Percentiles rank a stretch among this genome's conserved stretches.
Evolutionary conservation across 805 yeast genomes (phyloP).

Genomic region (Candida insectalens): DNA sequence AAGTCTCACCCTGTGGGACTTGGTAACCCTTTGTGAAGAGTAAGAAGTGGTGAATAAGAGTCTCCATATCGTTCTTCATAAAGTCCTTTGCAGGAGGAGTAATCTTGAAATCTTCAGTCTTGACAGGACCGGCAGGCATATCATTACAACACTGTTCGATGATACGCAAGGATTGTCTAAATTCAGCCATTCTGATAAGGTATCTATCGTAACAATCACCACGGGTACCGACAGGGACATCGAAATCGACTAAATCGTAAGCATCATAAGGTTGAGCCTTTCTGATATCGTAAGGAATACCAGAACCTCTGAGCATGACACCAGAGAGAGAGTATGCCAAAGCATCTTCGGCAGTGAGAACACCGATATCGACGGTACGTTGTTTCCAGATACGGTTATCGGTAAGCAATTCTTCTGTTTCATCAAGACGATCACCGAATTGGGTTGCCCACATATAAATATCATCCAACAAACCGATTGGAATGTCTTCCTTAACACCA

Average conservation of each 20-base stretch:
- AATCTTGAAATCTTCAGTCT: conserved; percentile 83
- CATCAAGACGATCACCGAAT: conserved; percentile 88
- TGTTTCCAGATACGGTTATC: conserved; percentile 91
- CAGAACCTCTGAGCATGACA: conserved; percentile 87
- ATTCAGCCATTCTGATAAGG: conserved; percentile 82
- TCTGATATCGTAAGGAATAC: conserved; percentile 79
- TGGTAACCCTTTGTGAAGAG: conserved; percentile 81
- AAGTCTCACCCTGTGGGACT: conserved; percentile 87
- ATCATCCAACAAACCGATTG: conserved; percentile 79
- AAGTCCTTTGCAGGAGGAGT: conserved; percentile 70
- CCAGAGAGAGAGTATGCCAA: conserved; percentile 73
- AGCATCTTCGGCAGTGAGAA: conserved; percentile 79
- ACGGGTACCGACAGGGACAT: conserved; percentile 74
- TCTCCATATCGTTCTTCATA: conserved; percentile 92
- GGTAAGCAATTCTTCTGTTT: conserved; percentile 79
- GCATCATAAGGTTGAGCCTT: conserved; percentile 87
- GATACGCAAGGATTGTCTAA: conserved; percentile 82
- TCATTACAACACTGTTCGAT: conserved; percentile 84
- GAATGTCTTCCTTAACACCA: conserved; percentile 83
- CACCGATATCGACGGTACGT: conserved; percentile 74
- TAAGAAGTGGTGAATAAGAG: conserved; percentile 81
- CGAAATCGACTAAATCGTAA: conserved; percentile 77
- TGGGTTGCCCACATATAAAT: conserved; percentile 95
- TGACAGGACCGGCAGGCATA: conserved; percentile 88
- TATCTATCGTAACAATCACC: conserved; percentile 93